Percentiles rank a stretch among this genome's conserved stretches.
Evolutionary conservation across 1,139 yeast genomes (phyloP).

Genomic region (Candida freyschussii): DNA sequence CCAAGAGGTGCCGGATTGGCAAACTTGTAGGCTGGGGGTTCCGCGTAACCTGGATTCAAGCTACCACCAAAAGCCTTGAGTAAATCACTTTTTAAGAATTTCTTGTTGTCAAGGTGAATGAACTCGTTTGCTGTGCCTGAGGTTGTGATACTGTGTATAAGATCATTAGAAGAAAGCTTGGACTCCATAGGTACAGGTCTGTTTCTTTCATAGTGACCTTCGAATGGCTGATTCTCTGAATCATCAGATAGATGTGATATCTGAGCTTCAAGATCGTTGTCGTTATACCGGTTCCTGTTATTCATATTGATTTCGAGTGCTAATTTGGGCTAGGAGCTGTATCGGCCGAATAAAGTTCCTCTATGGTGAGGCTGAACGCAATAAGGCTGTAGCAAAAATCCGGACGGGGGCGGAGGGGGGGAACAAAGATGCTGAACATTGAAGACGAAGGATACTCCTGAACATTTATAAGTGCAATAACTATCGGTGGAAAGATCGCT

Average conservation of each 20-base stretch:
- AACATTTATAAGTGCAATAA: no score
- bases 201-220: slow-evolving; percentile 10
- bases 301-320: no score
- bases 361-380: no score
- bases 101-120: slow-evolving; percentile 57
- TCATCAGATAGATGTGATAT: slow-evolving; percentile 16
- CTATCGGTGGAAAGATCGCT: no score
- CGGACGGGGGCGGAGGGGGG: no score
- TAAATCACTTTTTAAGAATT: slow-evolving; percentile 47
- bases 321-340: no score
- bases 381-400: no score
- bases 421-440: no score
- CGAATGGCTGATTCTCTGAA: slow-evolving; percentile 9
- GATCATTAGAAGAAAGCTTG: slow-evolving; percentile 9
- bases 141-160: slow-evolving; percentile 27
- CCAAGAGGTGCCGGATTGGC: slow-evolving; percentile 92
- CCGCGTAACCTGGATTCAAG: slow-evolving; percentile 45
- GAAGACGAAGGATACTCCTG: no score
- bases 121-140: slow-evolving; percentile 42
- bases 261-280: slow-evolving; percentile 17
- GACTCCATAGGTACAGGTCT: slow-evolving; percentile 10
- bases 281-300: slow-evolving; percentile 9
- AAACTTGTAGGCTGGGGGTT: slow-evolving; percentile 60
- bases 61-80: slow-evolving; percentile 56
- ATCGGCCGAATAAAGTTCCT: no score